These are phyloP conservation scores for Hordeum marinum DNA, from an alignment of 176 grass and related monocot genomes.

Conservation along the genomic window DNA sequence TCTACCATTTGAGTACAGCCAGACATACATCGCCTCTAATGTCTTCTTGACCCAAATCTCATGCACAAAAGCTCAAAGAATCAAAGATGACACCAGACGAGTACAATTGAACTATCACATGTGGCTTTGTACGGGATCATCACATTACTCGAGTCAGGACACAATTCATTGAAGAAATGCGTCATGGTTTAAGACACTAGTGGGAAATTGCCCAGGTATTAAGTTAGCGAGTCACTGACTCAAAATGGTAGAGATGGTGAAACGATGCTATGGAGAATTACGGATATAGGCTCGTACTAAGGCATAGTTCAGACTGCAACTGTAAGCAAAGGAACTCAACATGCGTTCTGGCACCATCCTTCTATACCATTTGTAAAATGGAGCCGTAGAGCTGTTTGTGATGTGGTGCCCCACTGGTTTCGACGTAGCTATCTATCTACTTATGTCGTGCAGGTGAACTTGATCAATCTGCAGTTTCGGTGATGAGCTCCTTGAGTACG, in stretches of 20 bases:
- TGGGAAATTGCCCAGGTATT: background rate
- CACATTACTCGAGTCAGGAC: background rate
- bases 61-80: background rate
- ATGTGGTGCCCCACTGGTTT: background rate
- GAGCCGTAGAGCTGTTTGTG: background rate
- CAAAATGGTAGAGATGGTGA: background rate
- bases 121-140: background rate
- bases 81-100: background rate
- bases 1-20: background rate
- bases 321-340: constrained; percentile 9
- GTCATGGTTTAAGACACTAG: background rate
- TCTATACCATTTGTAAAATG: constrained; percentile 2
- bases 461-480: constrained; percentile 47
- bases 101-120: background rate
- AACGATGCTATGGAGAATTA: background rate
- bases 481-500: constrained; percentile 52
- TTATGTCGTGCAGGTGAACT: background rate
- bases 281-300: background rate
- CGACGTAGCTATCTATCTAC: background rate
- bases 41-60: background rate
- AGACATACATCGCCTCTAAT: background rate
- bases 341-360: constrained; percentile 4
- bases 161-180: background rate
- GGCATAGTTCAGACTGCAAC: background rate
- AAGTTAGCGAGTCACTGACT: constrained; percentile 4